Conservation (phyloP, 83 land plant species). For the Picea abies region DNA sequence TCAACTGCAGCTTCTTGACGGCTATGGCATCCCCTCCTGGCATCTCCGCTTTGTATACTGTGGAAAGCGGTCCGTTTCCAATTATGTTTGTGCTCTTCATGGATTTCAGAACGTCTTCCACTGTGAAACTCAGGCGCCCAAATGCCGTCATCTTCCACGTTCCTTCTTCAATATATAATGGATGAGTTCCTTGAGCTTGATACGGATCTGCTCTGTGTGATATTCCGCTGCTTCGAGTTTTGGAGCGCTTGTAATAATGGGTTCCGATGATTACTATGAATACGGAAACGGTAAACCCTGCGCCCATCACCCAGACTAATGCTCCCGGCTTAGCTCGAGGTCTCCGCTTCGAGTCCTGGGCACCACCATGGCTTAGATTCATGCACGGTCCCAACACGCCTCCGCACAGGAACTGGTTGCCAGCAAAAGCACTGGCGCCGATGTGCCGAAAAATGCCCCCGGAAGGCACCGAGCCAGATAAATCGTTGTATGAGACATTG, state of each 20-base stretch:
- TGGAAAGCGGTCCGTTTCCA: no score
- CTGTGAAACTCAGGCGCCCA: constrained; percentile 52
- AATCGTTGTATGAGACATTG: constrained; percentile 63
- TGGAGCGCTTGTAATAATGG: constrained; percentile 9
- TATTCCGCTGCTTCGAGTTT: background rate
- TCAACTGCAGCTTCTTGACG: no score
- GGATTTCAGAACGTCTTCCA: constrained; percentile 70
- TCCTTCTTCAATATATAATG: background rate
- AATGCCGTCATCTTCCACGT: constrained; percentile 68
- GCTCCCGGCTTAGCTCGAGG: background rate
- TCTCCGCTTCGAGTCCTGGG: background rate
- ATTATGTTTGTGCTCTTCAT: background rate
- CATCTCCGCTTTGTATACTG: no score
- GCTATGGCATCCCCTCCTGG: no score
- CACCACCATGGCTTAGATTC: background rate
- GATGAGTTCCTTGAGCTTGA: background rate
- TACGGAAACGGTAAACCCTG: background rate
- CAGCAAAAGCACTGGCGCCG: constrained; percentile 51
- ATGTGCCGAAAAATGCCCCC: constrained; percentile 56
- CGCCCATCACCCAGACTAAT: constrained; percentile 9
- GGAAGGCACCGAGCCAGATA: constrained; percentile 49
- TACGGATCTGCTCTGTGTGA: background rate
- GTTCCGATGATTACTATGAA: background rate
- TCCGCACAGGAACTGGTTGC: constrained; percentile 59
- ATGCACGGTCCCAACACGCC: constrained; percentile 9